phyloP scores from a whole-genome alignment of 352 stramenopile species.

The Phytophthora nicotianae region DNA sequence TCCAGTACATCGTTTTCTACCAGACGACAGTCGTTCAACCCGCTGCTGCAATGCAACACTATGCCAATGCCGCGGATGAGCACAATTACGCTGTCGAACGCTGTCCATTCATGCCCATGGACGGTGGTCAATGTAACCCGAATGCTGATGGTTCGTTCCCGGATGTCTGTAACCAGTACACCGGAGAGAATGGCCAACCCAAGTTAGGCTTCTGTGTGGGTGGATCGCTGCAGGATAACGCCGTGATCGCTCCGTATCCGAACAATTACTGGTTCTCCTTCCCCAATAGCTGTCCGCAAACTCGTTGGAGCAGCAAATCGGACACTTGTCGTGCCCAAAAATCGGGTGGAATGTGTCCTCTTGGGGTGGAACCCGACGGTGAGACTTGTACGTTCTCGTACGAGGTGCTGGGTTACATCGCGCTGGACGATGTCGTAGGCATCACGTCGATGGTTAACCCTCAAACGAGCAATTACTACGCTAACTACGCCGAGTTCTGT shows the following conservation, averaged over 20 bases:
- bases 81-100: conserved; percentile 47
- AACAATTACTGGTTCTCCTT: conserved; percentile 87
- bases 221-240: conserved; percentile 42
- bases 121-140: conserved; percentile 60
- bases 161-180: conserved; percentile 59
- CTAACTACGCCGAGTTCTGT: conserved; percentile 69
- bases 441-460: conserved; percentile 69
- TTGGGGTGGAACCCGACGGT: conserved; percentile 58
- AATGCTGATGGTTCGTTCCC: conserved; percentile 46
- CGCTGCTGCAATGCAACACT: conserved; percentile 44
- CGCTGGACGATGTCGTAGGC: conserved; percentile 68
- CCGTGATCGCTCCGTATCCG: conserved; percentile 68
- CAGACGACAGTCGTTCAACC: conserved; percentile 61
- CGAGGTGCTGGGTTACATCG: conserved; percentile 63
- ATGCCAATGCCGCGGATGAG: conserved; percentile 38
- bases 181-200: conserved; percentile 40
- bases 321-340: conserved; percentile 44
- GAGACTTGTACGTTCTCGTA: conserved; percentile 68
- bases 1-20: conserved; percentile 71
- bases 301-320: conserved; percentile 53
- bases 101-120: conserved; percentile 62
- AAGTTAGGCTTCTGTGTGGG: conserved; percentile 62
- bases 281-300: conserved; percentile 67
- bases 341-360: conserved; percentile 48
- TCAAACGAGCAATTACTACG: conserved; percentile 37